phyloP scores from a whole-genome alignment of 768 basidiomycete species.

The Tulasnella sp. region DNA sequence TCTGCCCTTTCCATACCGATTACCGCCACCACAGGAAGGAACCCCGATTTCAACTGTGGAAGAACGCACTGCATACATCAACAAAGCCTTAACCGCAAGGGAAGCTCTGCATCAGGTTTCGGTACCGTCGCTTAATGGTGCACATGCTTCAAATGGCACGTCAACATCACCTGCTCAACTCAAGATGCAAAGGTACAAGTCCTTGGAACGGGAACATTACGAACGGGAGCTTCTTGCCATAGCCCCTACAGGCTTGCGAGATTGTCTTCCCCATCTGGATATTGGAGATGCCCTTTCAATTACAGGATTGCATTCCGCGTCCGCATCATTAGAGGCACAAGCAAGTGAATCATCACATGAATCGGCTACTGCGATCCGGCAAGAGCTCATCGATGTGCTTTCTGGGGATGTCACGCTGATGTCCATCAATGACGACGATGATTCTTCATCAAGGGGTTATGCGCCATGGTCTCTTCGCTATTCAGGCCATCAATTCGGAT shows the following conservation, averaged over 20 bases:
- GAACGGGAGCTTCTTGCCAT: conserved; percentile 50
- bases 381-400: conserved; percentile 69
- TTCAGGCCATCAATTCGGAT: conserved; percentile 81
- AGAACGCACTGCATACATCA: conserved; percentile 32
- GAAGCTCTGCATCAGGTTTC: conserved; percentile 40
- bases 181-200: conserved; percentile 38
- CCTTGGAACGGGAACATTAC: conserved; percentile 38
- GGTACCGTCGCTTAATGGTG: conserved; percentile 19
- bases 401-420: conserved; percentile 64
- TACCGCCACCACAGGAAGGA: conserved; percentile 37
- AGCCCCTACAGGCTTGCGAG: conserved; percentile 50
- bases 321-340: conserved; percentile 28
- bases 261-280: conserved; percentile 74
- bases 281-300: conserved; percentile 68
- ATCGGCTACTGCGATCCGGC: conserved; percentile 32
- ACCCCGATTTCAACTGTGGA: conserved; percentile 1
- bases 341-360: conserved; percentile 24
- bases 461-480: conserved; percentile 84
- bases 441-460: conserved; percentile 30
- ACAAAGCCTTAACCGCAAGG: conserved; percentile 56
- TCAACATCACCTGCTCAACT: conserved; percentile 24
- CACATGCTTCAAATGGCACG: conserved; percentile 21
- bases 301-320: conserved; percentile 50
- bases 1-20: conserved; percentile 66
- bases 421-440: conserved; percentile 24